Base-by-base conservation (phyloP, 2,329 filamentous ascomycete species). In the Verticillium dahliae region DNA sequence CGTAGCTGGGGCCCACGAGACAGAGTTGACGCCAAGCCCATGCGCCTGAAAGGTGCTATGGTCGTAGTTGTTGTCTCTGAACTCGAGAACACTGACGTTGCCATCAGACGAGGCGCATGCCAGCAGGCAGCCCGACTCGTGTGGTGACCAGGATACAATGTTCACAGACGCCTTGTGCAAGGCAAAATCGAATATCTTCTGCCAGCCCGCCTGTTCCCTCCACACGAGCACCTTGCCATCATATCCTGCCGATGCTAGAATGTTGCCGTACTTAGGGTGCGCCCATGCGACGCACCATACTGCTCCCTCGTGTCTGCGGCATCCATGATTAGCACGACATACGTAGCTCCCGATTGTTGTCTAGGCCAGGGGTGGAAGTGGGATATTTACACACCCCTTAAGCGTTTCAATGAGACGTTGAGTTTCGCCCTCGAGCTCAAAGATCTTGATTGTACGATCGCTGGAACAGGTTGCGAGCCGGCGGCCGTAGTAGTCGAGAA, bases 271-370 rank as follows among this genome's bases (percentile, higher is more conserved):
- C 75, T 99, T 98, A 65, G 95, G 95, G 73, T 99, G 95, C 57
- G 94, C 93, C 95, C 95, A 99, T 69, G 93, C 90, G 62, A 98
- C 91, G 75, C 91, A 96, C 95, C 95, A 99, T 62, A 99, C 94
- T 39, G 95, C 92, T 65, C 94, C 94, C 76, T 99, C 95, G 74
- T 99, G 95, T 67, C 94, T 96, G 70, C 63, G 31, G 33, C 58
- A 22, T 22, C 11, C 27, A 37, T 7, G 14, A 27, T 63, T 38
- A 63, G 60, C 38, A 31, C 27, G 15, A 35, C 22, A 35, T 34
- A n/a, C 57, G n/a, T n/a, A 22, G 3, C 15, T 5, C 22, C 37
- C 27, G 55, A 55, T 58, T 61, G 60, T 35, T 56, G 15, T 2
- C 39, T 39, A 15, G 18, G 11, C 9, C 18, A 50, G 37, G 7